Conservation (phyloP, 1,284 basidiomycete genomes). For the Cystobasidiaceae sp. region DNA sequence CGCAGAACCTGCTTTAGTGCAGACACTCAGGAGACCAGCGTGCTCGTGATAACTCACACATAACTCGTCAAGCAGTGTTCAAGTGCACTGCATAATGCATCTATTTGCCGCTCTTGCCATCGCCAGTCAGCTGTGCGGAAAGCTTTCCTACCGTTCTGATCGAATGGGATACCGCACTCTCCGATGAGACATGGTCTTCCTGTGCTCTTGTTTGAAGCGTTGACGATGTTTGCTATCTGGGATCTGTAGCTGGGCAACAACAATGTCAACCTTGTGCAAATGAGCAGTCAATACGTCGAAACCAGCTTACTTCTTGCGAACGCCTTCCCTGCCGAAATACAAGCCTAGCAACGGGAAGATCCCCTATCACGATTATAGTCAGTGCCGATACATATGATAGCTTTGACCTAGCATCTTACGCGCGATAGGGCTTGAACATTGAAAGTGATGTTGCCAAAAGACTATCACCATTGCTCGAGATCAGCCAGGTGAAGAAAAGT, state of each 20-base stretch:
- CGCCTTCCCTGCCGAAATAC: constrained; percentile 78
- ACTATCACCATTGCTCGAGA: no score
- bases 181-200: constrained; percentile 77
- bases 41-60: constrained; percentile 13
- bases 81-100: constrained; percentile 45
- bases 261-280: not conserved
- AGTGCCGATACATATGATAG: not conserved
- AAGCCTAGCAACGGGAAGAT: constrained; percentile 73
- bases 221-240: constrained; percentile 74
- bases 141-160: constrained; percentile 73
- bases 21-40: not conserved
- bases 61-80: constrained; percentile 36
- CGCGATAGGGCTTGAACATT: constrained; percentile 83
- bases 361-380: constrained; percentile 49
- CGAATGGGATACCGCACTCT: constrained; percentile 88
- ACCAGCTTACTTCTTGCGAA: constrained; percentile 59
- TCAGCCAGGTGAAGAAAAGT: no score
- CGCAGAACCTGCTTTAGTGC: not conserved
- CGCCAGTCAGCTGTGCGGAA: constrained; percentile 66
- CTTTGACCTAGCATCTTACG: constrained; percentile 50
- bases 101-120: constrained; percentile 46
- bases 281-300: no score
- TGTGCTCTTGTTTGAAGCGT: constrained; percentile 60
- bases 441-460: constrained; percentile 72
- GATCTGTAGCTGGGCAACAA: constrained; percentile 53